Evolutionary conservation across 1,139 yeast species (phyloP).

Genomic region (Groenewaldozyma auringiensis): DNA sequence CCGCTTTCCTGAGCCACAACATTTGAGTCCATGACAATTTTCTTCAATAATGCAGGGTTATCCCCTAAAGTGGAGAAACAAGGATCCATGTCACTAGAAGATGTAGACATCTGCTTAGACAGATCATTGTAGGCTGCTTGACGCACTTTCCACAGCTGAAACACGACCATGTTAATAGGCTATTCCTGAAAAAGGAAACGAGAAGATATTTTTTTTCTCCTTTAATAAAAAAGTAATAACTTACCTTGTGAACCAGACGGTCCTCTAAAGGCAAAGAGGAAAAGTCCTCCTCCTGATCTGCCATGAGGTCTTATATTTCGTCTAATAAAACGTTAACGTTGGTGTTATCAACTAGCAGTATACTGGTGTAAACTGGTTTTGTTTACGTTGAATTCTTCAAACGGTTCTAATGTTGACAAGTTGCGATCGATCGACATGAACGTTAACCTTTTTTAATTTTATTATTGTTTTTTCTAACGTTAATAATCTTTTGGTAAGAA

Average conservation of each 20-base stretch:
- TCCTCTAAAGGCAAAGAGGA: conserved; percentile 58
- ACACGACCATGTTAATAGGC: neutral
- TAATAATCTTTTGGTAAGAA: too few species aligned
- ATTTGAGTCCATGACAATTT: conserved; percentile 65
- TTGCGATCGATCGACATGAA: too few species aligned
- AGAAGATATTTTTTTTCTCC: too few species aligned
- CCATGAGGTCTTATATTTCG: too few species aligned
- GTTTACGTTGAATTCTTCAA: too few species aligned
- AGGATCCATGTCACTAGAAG: conserved; percentile 49
- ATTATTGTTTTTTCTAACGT: too few species aligned
- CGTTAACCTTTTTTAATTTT: too few species aligned
- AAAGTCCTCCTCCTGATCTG: conserved; percentile 50
- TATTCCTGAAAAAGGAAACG: neutral
- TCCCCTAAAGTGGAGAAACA: conserved; percentile 44
- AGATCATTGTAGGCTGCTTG: conserved; percentile 70
- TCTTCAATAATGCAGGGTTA: conserved; percentile 46
- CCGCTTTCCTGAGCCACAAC: conserved; percentile 93
- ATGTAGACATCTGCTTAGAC: conserved; percentile 43
- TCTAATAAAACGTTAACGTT: too few species aligned
- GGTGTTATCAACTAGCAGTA: too few species aligned
- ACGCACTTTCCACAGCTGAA: conserved; percentile 79
- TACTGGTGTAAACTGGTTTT: too few species aligned
- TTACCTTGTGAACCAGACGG: conserved; percentile 53
- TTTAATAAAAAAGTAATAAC: conserved; percentile 12
- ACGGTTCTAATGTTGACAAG: too few species aligned